Percentiles rank a stretch among this genome's conserved stretches.
Evolutionary conservation across 2,329 filamentous ascomycete species (phyloP).

Genomic region (Neonectria magnoliae): DNA sequence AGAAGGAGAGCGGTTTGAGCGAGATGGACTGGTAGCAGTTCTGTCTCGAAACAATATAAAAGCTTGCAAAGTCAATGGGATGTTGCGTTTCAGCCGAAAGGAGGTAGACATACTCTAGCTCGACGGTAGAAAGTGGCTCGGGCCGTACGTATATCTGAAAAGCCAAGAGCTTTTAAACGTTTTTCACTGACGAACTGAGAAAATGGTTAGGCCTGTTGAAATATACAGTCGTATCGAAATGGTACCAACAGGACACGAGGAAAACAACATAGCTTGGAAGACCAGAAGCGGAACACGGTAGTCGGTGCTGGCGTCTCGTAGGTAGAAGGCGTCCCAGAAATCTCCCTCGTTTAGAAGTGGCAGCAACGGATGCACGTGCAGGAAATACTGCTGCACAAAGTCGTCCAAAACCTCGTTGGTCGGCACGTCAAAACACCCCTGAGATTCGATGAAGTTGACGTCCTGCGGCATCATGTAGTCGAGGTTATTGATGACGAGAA

Average conservation of each 20-base stretch:
- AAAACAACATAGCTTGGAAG: not conserved
- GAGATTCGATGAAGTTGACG: not conserved
- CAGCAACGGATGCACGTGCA: not conserved
- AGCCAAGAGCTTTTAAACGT: not conserved
- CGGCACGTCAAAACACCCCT: not conserved
- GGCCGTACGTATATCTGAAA: not conserved
- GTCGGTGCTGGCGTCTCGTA: not conserved
- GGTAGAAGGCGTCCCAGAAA: not conserved
- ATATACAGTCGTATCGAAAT: too few species aligned
- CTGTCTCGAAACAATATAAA: not conserved
- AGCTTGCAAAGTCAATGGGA: not conserved
- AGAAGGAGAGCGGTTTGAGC: not conserved
- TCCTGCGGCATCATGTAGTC: not conserved
- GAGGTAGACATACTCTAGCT: not conserved
- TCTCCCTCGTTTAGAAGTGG: not conserved
- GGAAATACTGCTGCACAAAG: not conserved
- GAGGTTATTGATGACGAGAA: not conserved
- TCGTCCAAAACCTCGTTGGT: not conserved
- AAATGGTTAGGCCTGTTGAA: not conserved
- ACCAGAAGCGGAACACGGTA: not conserved
- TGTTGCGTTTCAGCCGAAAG: too few species aligned
- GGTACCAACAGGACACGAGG: not conserved
- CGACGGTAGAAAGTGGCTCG: not conserved
- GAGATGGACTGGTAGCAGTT: not conserved
- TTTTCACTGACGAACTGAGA: not conserved